Conservation (phyloP, 83 land plant species). For the Picea abies region DNA sequence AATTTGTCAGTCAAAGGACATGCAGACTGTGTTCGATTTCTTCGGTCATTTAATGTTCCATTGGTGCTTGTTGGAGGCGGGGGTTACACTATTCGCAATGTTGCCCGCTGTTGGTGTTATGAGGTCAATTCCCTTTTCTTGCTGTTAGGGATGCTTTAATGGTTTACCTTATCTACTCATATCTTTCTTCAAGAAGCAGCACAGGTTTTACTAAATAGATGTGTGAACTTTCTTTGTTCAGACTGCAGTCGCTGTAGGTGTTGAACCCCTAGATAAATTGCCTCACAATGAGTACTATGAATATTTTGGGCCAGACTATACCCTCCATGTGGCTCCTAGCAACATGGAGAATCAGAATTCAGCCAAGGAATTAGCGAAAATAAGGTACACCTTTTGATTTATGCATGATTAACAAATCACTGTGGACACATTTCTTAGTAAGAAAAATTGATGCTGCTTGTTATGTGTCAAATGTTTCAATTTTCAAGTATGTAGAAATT, state of each 20-base stretch:
- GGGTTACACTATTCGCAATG: constrained; percentile 85
- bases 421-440: too few species aligned
- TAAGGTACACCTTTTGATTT: constrained; percentile 20
- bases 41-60: constrained; percentile 24
- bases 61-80: constrained; percentile 81
- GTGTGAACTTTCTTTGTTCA: constrained; percentile 19
- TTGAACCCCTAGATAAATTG: constrained; percentile 73
- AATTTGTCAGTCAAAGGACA: constrained; percentile 33
- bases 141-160: constrained; percentile 1
- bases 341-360: constrained; percentile 88
- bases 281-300: constrained; percentile 44
- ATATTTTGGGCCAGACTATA: constrained; percentile 71
- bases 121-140: constrained; percentile 43
- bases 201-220: neutral
- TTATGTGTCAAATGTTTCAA: too few species aligned
- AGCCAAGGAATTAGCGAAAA: constrained; percentile 39
- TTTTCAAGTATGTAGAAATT: too few species aligned
- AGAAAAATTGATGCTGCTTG: too few species aligned
- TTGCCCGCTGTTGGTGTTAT: constrained; percentile 95
- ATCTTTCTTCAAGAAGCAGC: neutral
- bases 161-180: neutral
- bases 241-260: constrained; percentile 88
- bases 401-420: too few species aligned
- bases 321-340: constrained; percentile 86
- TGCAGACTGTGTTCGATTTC: constrained; percentile 78